phyloP scores from a whole-genome alignment of 352 stramenopile genomes.

The Globisporangium irregulare region DNA sequence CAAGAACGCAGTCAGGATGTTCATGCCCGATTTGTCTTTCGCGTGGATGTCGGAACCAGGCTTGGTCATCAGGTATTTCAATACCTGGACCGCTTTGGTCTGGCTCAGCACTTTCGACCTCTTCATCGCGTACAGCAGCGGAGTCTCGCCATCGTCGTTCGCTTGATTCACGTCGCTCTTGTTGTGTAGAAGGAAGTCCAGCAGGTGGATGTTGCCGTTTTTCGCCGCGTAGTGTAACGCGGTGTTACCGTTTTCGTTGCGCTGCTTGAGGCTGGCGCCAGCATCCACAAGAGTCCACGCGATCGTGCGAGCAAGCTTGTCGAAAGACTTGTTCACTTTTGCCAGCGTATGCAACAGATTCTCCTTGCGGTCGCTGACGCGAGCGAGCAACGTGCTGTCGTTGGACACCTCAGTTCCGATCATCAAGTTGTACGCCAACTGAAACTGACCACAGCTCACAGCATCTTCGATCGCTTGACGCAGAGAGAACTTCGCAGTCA shows the following conservation, averaged over 20 bases:
- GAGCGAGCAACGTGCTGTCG: conserved; percentile 32
- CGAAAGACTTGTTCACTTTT: conserved; percentile 52
- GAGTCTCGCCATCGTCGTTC: conserved; percentile 47
- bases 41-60: conserved; percentile 36
- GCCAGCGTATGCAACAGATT: conserved; percentile 64
- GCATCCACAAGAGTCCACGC: conserved; percentile 68
- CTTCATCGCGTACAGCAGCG: conserved; percentile 57
- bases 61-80: conserved; percentile 50
- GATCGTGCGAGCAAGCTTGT: conserved; percentile 48
- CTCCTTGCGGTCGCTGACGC: conserved; percentile 40
- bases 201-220: conserved; percentile 49
- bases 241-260: conserved; percentile 39
- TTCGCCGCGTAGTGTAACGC: conserved; percentile 62
- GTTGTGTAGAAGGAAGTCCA: conserved; percentile 75
- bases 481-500: conserved; percentile 68
- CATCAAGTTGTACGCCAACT: conserved; percentile 69
- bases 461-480: conserved; percentile 76
- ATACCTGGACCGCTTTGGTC: conserved; percentile 24
- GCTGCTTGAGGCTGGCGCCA: conserved; percentile 27
- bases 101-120: conserved; percentile 24
- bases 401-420: conserved; percentile 50
- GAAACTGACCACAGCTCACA: conserved; percentile 63
- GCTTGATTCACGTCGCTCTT: conserved; percentile 36
- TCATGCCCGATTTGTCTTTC: conserved; percentile 40
- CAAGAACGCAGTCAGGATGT: conserved; percentile 48